These are phyloP conservation scores for Tricholoma furcatifolium DNA, from an alignment of 768 basidiomycete genomes.

Conservation along the genomic window DNA sequence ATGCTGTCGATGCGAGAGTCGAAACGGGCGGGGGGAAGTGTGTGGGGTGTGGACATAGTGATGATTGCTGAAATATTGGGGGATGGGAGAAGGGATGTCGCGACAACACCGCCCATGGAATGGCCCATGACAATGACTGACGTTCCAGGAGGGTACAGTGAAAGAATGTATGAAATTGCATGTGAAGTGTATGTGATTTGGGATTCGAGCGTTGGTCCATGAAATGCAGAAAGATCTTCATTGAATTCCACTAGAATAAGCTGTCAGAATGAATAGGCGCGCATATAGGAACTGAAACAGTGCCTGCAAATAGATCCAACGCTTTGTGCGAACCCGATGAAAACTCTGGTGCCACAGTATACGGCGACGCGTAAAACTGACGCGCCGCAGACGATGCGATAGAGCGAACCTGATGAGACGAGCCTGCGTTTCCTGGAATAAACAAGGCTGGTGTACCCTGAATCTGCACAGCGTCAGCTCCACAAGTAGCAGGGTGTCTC, in stretches of 20 bases:
- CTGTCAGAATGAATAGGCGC: not conserved
- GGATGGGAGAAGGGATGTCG: constrained; percentile 73
- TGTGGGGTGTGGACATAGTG: constrained; percentile 96
- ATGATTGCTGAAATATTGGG: constrained; percentile 71
- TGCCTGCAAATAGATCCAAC: constrained; percentile 87
- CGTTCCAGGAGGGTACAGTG: constrained; percentile 65
- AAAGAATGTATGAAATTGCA: constrained; percentile 77
- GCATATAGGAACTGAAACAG: constrained; percentile 18
- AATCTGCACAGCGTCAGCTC: constrained; percentile 5
- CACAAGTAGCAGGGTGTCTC: not conserved
- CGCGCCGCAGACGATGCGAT: constrained; percentile 89
- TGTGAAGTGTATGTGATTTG: constrained; percentile 74
- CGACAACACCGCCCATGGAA: constrained; percentile 97
- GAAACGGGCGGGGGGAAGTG: constrained; percentile 84
- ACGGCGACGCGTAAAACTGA: constrained; percentile 71
- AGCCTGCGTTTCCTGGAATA: constrained; percentile 97
- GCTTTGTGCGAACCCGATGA: constrained; percentile 44
- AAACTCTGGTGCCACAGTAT: constrained; percentile 54
- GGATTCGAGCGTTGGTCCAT: constrained; percentile 82
- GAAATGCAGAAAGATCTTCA: constrained; percentile 95
- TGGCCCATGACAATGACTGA: constrained; percentile 82
- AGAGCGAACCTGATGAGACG: constrained; percentile 89
- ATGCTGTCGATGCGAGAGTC: constrained; percentile 78
- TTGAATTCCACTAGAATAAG: constrained; percentile 81
- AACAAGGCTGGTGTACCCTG: constrained; percentile 86